Percentiles rank a stretch among this genome's conserved stretches.
These are phyloP conservation scores for Chimonanthus praecox DNA, from an alignment of 164 flowering plant genomes.

Conservation along the genomic window DNA sequence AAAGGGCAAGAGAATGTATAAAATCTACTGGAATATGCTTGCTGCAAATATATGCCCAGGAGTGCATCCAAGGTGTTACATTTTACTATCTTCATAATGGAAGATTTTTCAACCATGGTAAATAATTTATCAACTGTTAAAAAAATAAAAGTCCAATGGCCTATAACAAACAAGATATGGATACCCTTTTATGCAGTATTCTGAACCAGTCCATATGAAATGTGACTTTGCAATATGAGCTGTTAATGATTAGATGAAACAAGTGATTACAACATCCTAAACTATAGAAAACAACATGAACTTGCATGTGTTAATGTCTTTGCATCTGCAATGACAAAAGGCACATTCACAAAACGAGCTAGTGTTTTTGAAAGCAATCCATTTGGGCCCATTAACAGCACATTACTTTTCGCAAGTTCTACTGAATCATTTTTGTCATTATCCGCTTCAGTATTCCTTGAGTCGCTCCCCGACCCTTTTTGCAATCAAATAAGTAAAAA, in stretches of 20 bases:
- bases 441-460: conserved; percentile 28
- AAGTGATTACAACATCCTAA: conserved; percentile 1
- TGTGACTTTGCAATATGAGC: neutral
- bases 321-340: conserved; percentile 97
- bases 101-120: neutral
- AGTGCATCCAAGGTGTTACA: neutral
- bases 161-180: neutral
- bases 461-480: conserved; percentile 52
- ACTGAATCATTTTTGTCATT: conserved; percentile 64
- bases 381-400: conserved; percentile 98
- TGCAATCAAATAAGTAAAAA: too few species aligned
- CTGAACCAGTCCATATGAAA: neutral
- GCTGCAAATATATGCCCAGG: neutral
- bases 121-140: neutral
- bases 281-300: neutral
- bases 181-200: neutral
- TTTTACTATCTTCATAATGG: neutral
- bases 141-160: neutral
- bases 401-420: conserved; percentile 97
- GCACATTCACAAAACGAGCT: conserved; percentile 94
- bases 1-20: neutral
- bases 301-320: conserved; percentile 94
- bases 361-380: conserved; percentile 93
- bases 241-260: conserved; percentile 1
- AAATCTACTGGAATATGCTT: too few species aligned